phyloP scores from a whole-genome alignment of 2,329 filamentous ascomycete species.

The Cordyceps cicadae region DNA sequence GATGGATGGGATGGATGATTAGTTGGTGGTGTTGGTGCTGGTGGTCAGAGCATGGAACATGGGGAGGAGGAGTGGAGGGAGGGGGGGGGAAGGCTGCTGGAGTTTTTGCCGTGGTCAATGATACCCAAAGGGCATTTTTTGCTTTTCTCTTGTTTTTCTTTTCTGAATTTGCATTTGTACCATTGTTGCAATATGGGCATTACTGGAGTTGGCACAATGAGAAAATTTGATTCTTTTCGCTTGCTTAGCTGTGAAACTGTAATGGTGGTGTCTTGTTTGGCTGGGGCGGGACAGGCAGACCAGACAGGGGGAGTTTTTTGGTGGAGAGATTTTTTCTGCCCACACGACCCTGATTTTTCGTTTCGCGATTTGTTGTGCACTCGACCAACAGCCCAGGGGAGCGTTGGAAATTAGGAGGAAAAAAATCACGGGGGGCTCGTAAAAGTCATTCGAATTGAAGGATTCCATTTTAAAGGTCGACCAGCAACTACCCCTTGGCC shows the following conservation, averaged over 20 bases:
- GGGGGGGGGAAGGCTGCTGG: no score
- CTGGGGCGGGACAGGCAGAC: not conserved
- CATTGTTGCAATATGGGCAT: not conserved
- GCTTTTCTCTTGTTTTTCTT: not conserved
- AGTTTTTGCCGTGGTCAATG: not conserved
- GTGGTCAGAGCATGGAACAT: no score
- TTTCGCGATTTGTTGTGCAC: not conserved
- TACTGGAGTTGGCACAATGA: not conserved
- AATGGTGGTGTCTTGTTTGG: not conserved
- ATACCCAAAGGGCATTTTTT: slow-evolving; percentile 2
- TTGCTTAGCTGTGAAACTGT: not conserved
- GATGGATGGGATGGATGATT: not conserved
- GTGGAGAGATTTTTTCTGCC: not conserved
- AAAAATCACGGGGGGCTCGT: not conserved
- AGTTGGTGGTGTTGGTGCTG: no score
- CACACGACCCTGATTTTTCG: not conserved
- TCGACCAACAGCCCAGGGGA: not conserved
- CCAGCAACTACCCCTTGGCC: not conserved
- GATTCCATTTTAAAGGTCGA: not conserved
- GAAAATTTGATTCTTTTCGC: not conserved
- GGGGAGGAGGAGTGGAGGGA: not conserved
- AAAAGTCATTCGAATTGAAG: not conserved
- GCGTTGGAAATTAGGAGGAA: not conserved
- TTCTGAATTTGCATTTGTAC: not conserved
- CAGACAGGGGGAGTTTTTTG: not conserved